Base-by-base conservation (phyloP, 257 asterid genomes). In the Galeopsis tetrahit region DNA sequence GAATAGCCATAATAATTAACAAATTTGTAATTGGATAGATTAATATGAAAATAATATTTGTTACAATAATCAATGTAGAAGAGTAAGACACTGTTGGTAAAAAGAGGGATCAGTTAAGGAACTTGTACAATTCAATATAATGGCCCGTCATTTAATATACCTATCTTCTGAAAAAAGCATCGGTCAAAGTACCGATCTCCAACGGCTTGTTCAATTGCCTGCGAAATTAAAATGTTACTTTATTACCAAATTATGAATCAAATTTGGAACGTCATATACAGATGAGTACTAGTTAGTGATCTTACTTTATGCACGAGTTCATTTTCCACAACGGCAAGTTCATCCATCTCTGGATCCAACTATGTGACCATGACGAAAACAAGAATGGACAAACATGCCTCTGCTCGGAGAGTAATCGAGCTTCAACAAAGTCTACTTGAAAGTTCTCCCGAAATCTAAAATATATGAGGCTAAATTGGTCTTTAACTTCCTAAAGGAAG, bases 331-430 rank as follows among this genome's bases (percentile, higher is more conserved):
- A 55, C 35, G 36, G 39, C 79, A 75, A 3, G 9, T 52, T 70
- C 76, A 61, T 10, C 67, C 69, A 36, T 59, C 74, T 1, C n/a
- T 9, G 1, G 13, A 0, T 59, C 1, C 17, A 10, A 10, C 2
- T 13, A 75, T 14, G 10, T 68, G 63, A 51, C 51, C 55, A 14
- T 68, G 79, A 39, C 49, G 56, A 11, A 21, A 75, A 40, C 75
- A 75, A 9, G 79, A 48, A 42, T 68, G 70, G 2, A 75, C 75
- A 42, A 68, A 61, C 65, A 75, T 4, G 14, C 79, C 75, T 68
- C 70, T 51, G 5, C 15, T 68, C 3, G 66, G 28, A 36, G 14
- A 15, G 2, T 53, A 14, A 15, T 36, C 38, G 1, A 42, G 28
- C 0, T 53, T 68, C 43, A 14, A 3, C 51, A 68, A 51, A 9